Evolutionary conservation across 495 filamentous ascomycete genomes (phyloP).

Genomic region (Neurospora tetrasperma): DNA sequence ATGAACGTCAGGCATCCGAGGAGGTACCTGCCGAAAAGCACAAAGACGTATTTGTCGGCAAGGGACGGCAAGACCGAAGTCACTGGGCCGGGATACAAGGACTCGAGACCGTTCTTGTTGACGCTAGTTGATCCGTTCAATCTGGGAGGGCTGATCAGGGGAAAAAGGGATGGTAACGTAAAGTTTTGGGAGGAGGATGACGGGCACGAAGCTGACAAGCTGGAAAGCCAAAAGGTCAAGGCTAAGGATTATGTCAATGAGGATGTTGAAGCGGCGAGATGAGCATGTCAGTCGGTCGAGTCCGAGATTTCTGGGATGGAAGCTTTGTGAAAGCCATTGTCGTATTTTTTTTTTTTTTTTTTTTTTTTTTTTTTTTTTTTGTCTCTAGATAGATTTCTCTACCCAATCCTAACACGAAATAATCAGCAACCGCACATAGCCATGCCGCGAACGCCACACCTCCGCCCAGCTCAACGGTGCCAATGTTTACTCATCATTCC

Average conservation of each 20-base stretch:
- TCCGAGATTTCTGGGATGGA: background rate
- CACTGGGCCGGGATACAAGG: conserved; percentile 51
- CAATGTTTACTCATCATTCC: background rate
- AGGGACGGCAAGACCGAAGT: conserved; percentile 56
- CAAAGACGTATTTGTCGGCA: conserved; percentile 51
- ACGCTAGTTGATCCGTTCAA: conserved; percentile 64
- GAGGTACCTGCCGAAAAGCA: conserved; percentile 47
- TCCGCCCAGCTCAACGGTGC: background rate
- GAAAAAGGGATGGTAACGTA: conserved; percentile 33
- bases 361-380: background rate
- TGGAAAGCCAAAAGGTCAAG: background rate
- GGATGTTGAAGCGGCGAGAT: background rate
- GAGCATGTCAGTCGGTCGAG: background rate
- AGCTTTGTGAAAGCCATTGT: background rate
- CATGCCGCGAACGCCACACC: background rate
- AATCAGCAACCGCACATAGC: background rate
- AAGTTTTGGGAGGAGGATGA: conserved; percentile 44
- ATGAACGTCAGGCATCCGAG: conserved; percentile 56
- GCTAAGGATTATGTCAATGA: background rate
- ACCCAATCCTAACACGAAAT: background rate
- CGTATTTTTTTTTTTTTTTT: background rate
- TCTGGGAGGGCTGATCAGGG: conserved; percentile 44
- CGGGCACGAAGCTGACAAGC: background rate
- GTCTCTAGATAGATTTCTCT: background rate
- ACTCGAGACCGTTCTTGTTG: conserved; percentile 38